Percentiles rank a stretch among this genome's conserved stretches.
These are phyloP conservation scores for Myochromella boudieri DNA, from an alignment of 768 basidiomycete species.

Conservation along the genomic window DNA sequence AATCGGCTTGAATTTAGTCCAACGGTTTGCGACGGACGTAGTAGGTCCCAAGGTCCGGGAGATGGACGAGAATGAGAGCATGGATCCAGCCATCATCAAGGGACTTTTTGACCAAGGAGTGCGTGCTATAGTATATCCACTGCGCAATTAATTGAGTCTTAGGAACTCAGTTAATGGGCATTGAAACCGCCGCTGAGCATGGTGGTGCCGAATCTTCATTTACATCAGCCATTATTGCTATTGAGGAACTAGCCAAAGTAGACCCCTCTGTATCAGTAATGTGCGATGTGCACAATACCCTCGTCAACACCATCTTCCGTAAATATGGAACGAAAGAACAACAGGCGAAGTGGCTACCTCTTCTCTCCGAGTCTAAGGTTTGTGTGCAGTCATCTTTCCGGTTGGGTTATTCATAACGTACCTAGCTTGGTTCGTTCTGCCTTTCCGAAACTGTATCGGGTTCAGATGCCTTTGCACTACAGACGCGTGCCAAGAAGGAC, in stretches of 20 bases:
- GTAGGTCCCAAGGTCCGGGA: slow-evolving; percentile 89
- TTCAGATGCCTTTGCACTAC: slow-evolving; percentile 95
- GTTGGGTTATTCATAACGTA: neutral
- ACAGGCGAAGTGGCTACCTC: slow-evolving; percentile 85
- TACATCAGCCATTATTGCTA: slow-evolving; percentile 92
- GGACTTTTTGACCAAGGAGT: slow-evolving; percentile 96
- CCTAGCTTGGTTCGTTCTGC: slow-evolving; percentile 92
- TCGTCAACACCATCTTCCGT: slow-evolving; percentile 93
- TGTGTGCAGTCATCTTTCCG: slow-evolving; percentile 3
- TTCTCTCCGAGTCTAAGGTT: slow-evolving; percentile 77
- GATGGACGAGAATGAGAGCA: slow-evolving; percentile 97
- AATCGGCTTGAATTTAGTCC: slow-evolving; percentile 49
- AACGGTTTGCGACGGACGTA: slow-evolving; percentile 86
- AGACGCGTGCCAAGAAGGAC: slow-evolving; percentile 88
- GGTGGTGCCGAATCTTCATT: slow-evolving; percentile 92
- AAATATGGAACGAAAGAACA: slow-evolving; percentile 84
- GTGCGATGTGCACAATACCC: slow-evolving; percentile 98
- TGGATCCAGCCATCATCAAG: slow-evolving; percentile 87
- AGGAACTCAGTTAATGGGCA: slow-evolving; percentile 86
- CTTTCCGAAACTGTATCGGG: slow-evolving; percentile 91
- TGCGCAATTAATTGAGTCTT: slow-evolving; percentile 5
- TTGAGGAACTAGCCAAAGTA: slow-evolving; percentile 95
- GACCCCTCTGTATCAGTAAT: slow-evolving; percentile 96
- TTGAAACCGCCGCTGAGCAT: slow-evolving; percentile 83
- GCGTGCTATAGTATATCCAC: slow-evolving; percentile 26